Percentiles rank a stretch among this genome's conserved stretches.
phyloP scores from a whole-genome alignment of 75 land plant species.

The Picea sitchensis region DNA sequence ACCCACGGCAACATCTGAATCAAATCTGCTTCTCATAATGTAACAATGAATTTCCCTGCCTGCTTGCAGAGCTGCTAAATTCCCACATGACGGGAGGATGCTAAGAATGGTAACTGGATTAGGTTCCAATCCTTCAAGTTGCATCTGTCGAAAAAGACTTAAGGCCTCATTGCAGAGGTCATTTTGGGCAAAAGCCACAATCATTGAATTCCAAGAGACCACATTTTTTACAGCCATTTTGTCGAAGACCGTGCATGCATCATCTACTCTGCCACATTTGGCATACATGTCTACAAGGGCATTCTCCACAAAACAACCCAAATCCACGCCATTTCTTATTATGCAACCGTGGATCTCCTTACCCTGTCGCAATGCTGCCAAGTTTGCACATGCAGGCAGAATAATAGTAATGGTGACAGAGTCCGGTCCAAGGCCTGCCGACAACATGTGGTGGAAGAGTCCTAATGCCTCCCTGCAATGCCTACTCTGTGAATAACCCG shows the following conservation, averaged over 20 bases:
- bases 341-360: not conserved
- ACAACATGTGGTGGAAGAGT: too few species aligned
- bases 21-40: constrained; percentile 13
- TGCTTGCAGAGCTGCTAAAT: not conserved
- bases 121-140: constrained; percentile 8
- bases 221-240: not conserved
- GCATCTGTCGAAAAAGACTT: constrained; percentile 6
- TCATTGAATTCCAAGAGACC: constrained; percentile 16
- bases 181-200: constrained; percentile 7
- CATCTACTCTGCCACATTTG: constrained; percentile 10
- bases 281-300: constrained; percentile 7
- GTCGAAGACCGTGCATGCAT: not conserved
- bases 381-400: too few species aligned
- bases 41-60: constrained; percentile 9
- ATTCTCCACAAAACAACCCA: not conserved
- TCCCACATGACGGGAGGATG: constrained; percentile 10
- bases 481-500: constrained; percentile 12
- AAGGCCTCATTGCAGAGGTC: not conserved
- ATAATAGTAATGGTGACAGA: too few species aligned
- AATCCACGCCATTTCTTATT: not conserved
- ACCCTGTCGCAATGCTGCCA: too few species aligned
- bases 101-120: constrained; percentile 7
- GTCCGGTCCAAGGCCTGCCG: too few species aligned
- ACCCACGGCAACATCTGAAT: constrained; percentile 5
- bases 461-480: too few species aligned